phyloP scores from a whole-genome alignment of 2,329 filamentous ascomycete species.

The Phyllosticta citribraziliensis region DNA sequence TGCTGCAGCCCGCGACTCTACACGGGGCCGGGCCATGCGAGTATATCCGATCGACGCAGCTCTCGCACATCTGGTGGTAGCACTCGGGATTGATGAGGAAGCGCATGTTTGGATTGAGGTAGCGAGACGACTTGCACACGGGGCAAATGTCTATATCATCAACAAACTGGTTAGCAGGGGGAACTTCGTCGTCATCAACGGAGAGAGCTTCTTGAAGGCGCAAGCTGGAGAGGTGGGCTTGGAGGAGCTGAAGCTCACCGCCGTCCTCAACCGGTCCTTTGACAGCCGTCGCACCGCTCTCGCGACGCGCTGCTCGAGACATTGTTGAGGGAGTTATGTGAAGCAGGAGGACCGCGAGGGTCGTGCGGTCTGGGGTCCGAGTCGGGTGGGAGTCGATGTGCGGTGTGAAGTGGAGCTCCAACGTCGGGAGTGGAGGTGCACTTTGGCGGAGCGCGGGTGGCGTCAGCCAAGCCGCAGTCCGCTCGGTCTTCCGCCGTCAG shows the following conservation, averaged over 20 bases:
- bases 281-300: slow-evolving; percentile 17
- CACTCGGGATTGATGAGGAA: slow-evolving; percentile 98
- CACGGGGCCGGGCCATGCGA: slow-evolving; percentile 84
- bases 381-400: neutral
- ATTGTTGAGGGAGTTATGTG: slow-evolving; percentile 16
- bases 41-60: slow-evolving; percentile 91
- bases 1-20: slow-evolving; percentile 78
- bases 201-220: slow-evolving; percentile 13
- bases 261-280: slow-evolving; percentile 25
- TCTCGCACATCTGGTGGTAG: slow-evolving; percentile 98
- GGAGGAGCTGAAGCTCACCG: slow-evolving; percentile 23
- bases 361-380: neutral
- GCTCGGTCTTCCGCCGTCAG: slow-evolving; percentile 2
- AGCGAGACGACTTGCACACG: slow-evolving; percentile 92
- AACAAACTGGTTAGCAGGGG: slow-evolving; percentile 6
- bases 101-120: slow-evolving; percentile 86
- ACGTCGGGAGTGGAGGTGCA: neutral
- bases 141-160: slow-evolving; percentile 66
- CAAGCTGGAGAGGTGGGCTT: slow-evolving; percentile 18
- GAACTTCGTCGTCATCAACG: neutral
- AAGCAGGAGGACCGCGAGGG: slow-evolving; percentile 1
- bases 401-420: slow-evolving; percentile 5
- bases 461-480: neutral
- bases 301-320: slow-evolving; percentile 24
- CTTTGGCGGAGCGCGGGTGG: neutral